Evolutionary conservation across 805 yeast genomes (phyloP).

Genomic region (Aciculoconidium aculeatum): DNA sequence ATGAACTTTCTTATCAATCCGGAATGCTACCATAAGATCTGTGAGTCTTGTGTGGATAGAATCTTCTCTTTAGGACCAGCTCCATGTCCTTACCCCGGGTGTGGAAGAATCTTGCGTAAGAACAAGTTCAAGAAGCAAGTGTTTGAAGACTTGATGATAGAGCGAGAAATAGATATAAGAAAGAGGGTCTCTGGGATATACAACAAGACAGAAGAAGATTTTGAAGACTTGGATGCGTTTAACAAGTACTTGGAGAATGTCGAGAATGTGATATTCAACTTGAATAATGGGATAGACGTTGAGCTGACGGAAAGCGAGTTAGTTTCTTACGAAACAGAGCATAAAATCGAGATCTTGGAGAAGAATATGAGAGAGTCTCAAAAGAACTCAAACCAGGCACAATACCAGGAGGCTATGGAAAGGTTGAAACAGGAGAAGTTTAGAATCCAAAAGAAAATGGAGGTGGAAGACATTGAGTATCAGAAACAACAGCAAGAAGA

Average conservation of each 20-base stretch:
- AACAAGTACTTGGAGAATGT: constrained; percentile 79
- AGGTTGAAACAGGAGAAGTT: constrained; percentile 60
- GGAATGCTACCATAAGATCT: constrained; percentile 96
- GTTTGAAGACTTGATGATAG: constrained; percentile 86
- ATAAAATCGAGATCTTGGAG: constrained; percentile 68
- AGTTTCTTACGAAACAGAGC: constrained; percentile 63
- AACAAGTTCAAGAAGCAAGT: constrained; percentile 88
- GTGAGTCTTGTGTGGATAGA: constrained; percentile 95
- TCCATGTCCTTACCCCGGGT: constrained; percentile 89
- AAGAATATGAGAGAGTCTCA: constrained; percentile 66
- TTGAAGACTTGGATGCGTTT: constrained; percentile 51
- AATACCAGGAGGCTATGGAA: constrained; percentile 51
- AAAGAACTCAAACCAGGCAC: constrained; percentile 57
- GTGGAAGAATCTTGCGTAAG: constrained; percentile 82
- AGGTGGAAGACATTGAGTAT: constrained; percentile 35
- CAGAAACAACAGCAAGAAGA: constrained; percentile 38
- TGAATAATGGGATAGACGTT: constrained; percentile 63
- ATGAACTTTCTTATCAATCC: constrained; percentile 90
- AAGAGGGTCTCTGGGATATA: constrained; percentile 70
- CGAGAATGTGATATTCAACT: constrained; percentile 73
- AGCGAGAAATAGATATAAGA: constrained; percentile 87
- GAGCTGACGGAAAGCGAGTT: constrained; percentile 64
- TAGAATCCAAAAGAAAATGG: constrained; percentile 59
- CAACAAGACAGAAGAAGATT: constrained; percentile 76
- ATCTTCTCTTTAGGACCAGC: constrained; percentile 94